Conservation (phyloP, 345 rosid genomes). For the Stellera chamaejasme region DNA sequence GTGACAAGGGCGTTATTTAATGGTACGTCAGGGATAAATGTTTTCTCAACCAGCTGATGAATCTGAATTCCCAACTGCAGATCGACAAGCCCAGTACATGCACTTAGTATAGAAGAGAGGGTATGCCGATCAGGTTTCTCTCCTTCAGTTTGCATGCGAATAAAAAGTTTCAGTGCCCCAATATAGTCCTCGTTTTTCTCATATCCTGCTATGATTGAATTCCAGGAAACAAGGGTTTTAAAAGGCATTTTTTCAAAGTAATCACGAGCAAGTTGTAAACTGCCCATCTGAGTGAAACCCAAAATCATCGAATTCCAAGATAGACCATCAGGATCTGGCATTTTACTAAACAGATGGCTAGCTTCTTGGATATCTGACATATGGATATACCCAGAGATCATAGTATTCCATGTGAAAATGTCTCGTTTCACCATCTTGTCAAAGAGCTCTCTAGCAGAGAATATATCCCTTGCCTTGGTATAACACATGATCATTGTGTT, state of each 20-base stretch:
- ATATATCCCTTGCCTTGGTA: constrained; percentile 8
- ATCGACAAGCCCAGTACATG: constrained; percentile 10
- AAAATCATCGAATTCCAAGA: constrained; percentile 14
- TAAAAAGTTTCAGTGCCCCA: constrained; percentile 12
- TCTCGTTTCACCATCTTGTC: constrained; percentile 12
- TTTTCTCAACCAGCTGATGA: constrained; percentile 13
- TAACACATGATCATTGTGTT: constrained; percentile 14
- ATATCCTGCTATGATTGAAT: constrained; percentile 12
- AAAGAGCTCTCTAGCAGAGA: constrained; percentile 14
- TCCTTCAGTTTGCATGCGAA: constrained; percentile 13
- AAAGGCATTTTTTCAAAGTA: constrained; percentile 11
- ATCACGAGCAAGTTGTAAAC: constrained; percentile 11
- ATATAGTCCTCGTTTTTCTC: constrained; percentile 13
- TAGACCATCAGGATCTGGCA: constrained; percentile 9
- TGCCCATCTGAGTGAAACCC: constrained; percentile 6
- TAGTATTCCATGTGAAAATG: constrained; percentile 12
- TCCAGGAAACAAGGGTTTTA: constrained; percentile 13
- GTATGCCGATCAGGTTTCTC: constrained; percentile 10
- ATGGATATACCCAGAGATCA: constrained; percentile 11
- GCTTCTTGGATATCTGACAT: constrained; percentile 10
- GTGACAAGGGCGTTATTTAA: constrained; percentile 11
- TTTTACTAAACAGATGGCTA: constrained; percentile 6
- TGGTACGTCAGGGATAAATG: constrained; percentile 9
- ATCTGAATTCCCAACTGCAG: constrained; percentile 16
- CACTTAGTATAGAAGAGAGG: constrained; percentile 11